phyloP scores from a whole-genome alignment of 306 rosid species.

The Argentina anserina region DNA sequence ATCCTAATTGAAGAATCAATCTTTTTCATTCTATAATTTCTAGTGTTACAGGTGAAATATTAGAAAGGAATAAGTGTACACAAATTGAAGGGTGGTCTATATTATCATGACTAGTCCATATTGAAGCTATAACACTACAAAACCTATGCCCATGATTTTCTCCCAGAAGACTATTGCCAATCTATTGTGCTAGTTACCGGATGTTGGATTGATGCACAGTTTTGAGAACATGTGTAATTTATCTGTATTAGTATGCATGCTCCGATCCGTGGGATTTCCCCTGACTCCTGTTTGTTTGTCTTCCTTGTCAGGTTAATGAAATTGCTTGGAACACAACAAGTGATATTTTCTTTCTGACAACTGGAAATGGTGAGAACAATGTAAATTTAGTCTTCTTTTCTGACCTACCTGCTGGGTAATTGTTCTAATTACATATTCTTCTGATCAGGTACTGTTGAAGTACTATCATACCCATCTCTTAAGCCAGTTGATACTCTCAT shows the following conservation, averaged over 20 bases:
- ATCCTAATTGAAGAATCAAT: neutral
- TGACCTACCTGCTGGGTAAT: neutral
- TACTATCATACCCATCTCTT: slow-evolving; percentile 86
- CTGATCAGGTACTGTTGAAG: slow-evolving; percentile 79
- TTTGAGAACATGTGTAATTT: neutral
- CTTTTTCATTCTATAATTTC: no score
- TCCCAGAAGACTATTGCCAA: neutral
- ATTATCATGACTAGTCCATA: neutral
- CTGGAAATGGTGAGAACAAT: slow-evolving; percentile 76
- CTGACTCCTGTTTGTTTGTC: neutral
- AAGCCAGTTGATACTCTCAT: slow-evolving; percentile 75
- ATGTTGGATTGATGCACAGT: neutral
- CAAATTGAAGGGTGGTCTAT: neutral
- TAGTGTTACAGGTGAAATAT: neutral
- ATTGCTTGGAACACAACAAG: slow-evolving; percentile 97
- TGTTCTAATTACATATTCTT: slow-evolving; percentile 13
- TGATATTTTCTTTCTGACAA: slow-evolving; percentile 85
- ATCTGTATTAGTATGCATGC: neutral
- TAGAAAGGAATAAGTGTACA: neutral
- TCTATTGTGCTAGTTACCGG: neutral
- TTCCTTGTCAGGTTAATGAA: slow-evolving; percentile 70
- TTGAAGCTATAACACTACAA: neutral
- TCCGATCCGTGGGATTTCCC: neutral
- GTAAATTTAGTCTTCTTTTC: neutral
- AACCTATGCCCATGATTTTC: neutral